Evolutionary conservation across 371 early-diverging fungal species (phyloP), one percentile per base, ranked within the genome.

Genomic region (Rhizopus stolonifer): DNA sequence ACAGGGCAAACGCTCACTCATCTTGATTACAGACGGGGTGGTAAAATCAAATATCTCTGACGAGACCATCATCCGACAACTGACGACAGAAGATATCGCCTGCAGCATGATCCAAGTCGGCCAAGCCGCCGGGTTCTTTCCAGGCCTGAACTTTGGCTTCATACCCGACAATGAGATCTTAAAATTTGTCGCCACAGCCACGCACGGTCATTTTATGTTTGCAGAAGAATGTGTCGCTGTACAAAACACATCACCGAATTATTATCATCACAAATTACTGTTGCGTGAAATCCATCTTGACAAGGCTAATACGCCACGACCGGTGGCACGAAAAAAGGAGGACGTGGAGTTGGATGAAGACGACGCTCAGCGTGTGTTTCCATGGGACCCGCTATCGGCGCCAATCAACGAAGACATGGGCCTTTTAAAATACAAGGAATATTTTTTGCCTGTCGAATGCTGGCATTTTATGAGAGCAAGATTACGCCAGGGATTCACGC

Each of bases 41-140:
- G 77, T 86, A 9, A 83, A 82, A 57, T 81, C 87, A 6, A 83
- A 73, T 46, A 54, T 84, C 8, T 69, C 79, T 72, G 67, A 79
- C 70, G 52, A 82, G 67, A 55, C 72, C 58, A 36, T 70, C 52
- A 24, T 83, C 61, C 52, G 80, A 68, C 58, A 78, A 62, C 21
- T 73, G 74, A 49, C 69, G 33, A 52, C 57, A 6, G 65, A 67
- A 18, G 81, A 88, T 51, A 84, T 91, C 2, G 65, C 73, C 10
- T 88, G 90, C 49, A 85, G 82, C 10, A 72, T 94, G 15, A 79
- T 96, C 23, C 97, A 95, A 65, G 80, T 94, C 7, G 95, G 96
- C 0, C 83, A 85, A 14, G 56, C 60, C 1, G 33, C 74, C 13
- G 89, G 87, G 0, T 88, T 85, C 46, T 74, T 75, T 34, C 90